Base-by-base conservation (phyloP, 2,329 filamentous ascomycete genomes). In the Lachnellula suecica region DNA sequence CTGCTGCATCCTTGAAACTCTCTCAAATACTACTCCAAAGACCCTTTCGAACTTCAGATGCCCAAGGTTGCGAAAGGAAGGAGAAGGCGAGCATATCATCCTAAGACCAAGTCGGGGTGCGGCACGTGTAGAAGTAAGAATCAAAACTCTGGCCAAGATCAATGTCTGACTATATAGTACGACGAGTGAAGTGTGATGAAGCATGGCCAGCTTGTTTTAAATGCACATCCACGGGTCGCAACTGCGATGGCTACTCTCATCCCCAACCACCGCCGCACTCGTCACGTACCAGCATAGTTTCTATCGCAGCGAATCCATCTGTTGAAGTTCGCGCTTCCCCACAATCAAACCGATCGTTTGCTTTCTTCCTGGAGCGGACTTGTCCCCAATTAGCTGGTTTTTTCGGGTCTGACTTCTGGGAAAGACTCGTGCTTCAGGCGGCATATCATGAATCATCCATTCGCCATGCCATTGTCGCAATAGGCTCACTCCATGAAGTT, bases 381-480 rank as follows among this genome's bases (percentile, higher is more conserved):
- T 78, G 81, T 2, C 77, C 71, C 27, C 81, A 84, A 59, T 71
- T 87, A 9, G 83, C 83, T 0, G 82, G 84, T 15, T 85, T 83
- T 62, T 87, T 86, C 54, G 79, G 84, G 59, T 78, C 76, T 24
- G 72, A 76, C 2, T 87, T 87, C 62, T 88, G 84, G 84, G 81
- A 77, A 2, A 73, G 75, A 43, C 74, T 78, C 15, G 81, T 87
- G 2, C 66, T 87, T 20, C 79, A 82, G 59, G 81, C 83, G 64
- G 84, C 81, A 44, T 79, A 86, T 58, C 71, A 74, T 2, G 59
- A 63, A 41, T 45, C 57, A 2, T 51, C 59, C 9, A 44, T 63
- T 15, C 53, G 49, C 11, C 59, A 63, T 56, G 59, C 60, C 3
- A 40, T 60, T 13, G 38, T 65, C 34, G 61, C 60, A 2, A 23